Base-by-base conservation (phyloP, 306 rosid species). In the Crotalaria pallida region DNA sequence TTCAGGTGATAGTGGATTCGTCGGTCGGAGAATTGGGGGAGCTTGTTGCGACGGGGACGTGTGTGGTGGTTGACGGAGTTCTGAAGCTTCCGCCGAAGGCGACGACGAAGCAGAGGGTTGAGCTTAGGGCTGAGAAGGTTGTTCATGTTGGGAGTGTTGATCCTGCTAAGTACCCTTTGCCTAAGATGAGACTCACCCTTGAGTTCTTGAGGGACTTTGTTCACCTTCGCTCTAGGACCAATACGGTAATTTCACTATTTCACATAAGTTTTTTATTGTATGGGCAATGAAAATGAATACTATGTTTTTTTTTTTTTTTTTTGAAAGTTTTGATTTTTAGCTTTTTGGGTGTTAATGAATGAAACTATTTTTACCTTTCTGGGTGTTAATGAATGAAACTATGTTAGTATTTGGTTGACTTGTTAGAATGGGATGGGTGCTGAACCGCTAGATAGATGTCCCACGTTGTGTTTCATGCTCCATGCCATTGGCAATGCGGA, bases 181-280 rank as follows among this genome's bases (percentile, higher is more conserved):
- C 96, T 22, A 95, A 95, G 77, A 84, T 74, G 23, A 89, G 69
- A 67, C 92, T 95, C 76, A 67, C 90, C 56, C 97, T 89, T 11
- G 99, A 91, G 74, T 77, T 80, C 73, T 80, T 95, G 17, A 82
- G 99, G 55, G 97, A 95, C 50, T 40, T 49, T 47, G 96, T 95
- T 53, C 99, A 95, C 75, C 88, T 95, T 71, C 99, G 99, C 58
- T 71, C 97, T 13, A 80, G 96, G 72, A 91, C 96, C 45, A 95
- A 95, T 82, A 86, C 97, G 75, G 98, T 92, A 73, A 65, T 9
- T 49, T 11, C 2, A 0, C 44, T 3, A 27, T 16, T n/a, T n/a
- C n/a, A n/a, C n/a, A n/a, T n/a, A n/a, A n/a, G n/a, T n/a, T n/a
- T n/a, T n/a, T n/a, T n/a, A n/a, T n/a, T n/a, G n/a, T n/a, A n/a